Percentiles rank a stretch among this genome's conserved stretches.
Evolutionary conservation across 495 filamentous ascomycete genomes (phyloP).

Genomic region (Aspergillus baeticus): DNA sequence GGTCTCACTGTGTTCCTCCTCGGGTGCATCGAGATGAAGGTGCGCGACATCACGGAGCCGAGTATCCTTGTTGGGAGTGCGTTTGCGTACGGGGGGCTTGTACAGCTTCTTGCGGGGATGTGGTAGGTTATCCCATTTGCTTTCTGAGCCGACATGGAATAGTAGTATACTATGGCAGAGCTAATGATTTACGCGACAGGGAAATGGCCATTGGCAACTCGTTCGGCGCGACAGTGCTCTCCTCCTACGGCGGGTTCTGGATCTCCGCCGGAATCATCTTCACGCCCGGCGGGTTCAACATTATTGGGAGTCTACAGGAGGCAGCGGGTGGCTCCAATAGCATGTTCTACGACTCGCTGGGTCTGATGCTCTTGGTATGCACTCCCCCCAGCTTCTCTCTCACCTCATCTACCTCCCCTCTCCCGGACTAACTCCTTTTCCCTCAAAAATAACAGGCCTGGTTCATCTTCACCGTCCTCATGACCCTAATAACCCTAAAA

Average conservation of each 20-base stretch:
- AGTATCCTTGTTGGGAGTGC: constrained; percentile 64
- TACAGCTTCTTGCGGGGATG: constrained; percentile 89
- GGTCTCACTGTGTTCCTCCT: constrained; percentile 88
- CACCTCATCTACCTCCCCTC: too few relatives aligned
- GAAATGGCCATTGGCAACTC: constrained; percentile 95
- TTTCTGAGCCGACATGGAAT: too few relatives aligned
- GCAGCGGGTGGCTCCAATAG: constrained; percentile 41
- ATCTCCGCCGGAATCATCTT: constrained; percentile 79
- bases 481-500: constrained; percentile 78
- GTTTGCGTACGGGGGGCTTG: constrained; percentile 72
- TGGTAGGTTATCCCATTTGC: constrained; percentile 79
- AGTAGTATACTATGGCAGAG: too few relatives aligned
- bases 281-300: constrained; percentile 68
- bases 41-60: constrained; percentile 53
- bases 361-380: constrained; percentile 69
- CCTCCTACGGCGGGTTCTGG: constrained; percentile 96
- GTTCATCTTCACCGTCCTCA: constrained; percentile 87
- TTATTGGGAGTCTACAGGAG: constrained; percentile 38
- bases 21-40: constrained; percentile 69
- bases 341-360: constrained; percentile 65
- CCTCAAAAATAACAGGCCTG: too few relatives aligned
- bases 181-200: too few relatives aligned
- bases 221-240: constrained; percentile 91
- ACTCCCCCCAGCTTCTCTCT: background rate
- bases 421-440: too few relatives aligned